Evolutionary conservation across 2,329 filamentous ascomycete species (phyloP).

Genomic region (Colletotrichum sp.): DNA sequence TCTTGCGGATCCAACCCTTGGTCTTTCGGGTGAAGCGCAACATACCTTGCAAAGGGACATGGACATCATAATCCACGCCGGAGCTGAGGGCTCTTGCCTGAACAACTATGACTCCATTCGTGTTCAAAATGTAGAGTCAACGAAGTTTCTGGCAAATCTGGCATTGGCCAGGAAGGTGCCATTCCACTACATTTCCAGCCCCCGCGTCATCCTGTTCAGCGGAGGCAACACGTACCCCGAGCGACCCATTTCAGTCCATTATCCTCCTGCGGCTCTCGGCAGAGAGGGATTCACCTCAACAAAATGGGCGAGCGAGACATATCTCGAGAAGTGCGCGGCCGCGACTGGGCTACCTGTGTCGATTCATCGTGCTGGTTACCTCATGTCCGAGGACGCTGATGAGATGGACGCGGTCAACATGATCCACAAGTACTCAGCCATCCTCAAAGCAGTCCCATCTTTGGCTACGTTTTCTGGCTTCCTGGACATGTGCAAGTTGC

Average conservation of each 20-base stretch:
- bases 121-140: conserved; percentile 33
- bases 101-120: conserved; percentile 34
- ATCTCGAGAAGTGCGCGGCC: conserved; percentile 29
- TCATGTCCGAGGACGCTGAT: conserved; percentile 10
- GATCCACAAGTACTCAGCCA: neutral
- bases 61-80: conserved; percentile 57
- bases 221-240: conserved; percentile 16
- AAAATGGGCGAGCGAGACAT: conserved; percentile 38
- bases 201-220: conserved; percentile 20
- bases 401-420: conserved; percentile 8
- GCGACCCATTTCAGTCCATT: conserved; percentile 21
- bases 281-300: conserved; percentile 36
- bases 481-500: neutral
- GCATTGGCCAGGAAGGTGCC: conserved; percentile 18
- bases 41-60: conserved; percentile 11
- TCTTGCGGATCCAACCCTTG: conserved; percentile 37
- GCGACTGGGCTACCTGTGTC: conserved; percentile 23
- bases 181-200: conserved; percentile 43
- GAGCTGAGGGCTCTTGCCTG: conserved; percentile 37
- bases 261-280: conserved; percentile 30
- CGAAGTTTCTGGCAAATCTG: conserved; percentile 29
- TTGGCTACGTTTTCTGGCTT: neutral
- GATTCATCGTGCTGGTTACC: conserved; percentile 31
- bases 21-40: conserved; percentile 32
- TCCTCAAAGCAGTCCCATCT: neutral